phyloP scores from a whole-genome alignment of 305 asterid species.

The Solanum chacoense region DNA sequence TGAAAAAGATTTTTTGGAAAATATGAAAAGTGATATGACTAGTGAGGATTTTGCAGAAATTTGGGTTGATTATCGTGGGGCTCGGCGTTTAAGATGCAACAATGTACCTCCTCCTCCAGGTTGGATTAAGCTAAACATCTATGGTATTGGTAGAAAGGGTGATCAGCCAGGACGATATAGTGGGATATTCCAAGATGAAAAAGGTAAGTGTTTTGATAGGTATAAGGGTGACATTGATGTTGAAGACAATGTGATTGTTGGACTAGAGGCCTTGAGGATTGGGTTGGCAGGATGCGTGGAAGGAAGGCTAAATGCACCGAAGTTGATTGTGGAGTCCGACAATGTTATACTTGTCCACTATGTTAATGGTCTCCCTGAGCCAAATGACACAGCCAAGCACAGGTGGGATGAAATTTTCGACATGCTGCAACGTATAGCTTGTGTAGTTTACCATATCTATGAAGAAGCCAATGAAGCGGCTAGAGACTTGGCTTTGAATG shows the following conservation, averaged over 20 bases:
- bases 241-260: neutral
- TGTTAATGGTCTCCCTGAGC: neutral
- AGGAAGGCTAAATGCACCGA: neutral
- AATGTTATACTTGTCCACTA: neutral
- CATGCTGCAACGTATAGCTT: neutral
- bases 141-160: neutral
- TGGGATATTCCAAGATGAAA: neutral
- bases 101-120: neutral
- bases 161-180: neutral
- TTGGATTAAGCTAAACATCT: neutral
- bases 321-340: neutral
- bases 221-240: neutral
- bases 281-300: neutral
- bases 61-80: neutral
- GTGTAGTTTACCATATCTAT: neutral
- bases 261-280: neutral
- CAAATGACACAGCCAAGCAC: neutral
- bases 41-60: neutral
- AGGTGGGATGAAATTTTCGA: neutral
- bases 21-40: neutral
- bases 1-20: neutral
- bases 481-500: neutral
- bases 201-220: neutral
- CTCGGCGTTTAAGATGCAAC: neutral
- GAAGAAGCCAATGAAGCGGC: neutral